Conservation (phyloP, 2,329 filamentous ascomycete species). For the Sporothrix globosa region DNA sequence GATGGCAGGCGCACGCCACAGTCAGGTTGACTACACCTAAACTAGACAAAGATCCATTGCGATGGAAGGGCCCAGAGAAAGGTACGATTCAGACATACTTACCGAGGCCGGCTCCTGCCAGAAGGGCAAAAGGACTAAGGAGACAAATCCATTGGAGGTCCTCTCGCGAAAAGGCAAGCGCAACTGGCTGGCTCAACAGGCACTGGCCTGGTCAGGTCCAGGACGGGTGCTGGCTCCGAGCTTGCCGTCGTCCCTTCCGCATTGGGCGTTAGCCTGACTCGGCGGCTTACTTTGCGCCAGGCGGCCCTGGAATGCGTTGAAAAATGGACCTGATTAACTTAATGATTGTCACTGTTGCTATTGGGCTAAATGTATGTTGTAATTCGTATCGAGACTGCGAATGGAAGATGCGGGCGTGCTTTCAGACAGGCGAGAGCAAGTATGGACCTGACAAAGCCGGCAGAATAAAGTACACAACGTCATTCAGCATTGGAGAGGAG, state of each 20-base stretch:
- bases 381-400: not conserved
- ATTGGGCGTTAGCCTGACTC: slow-evolving; percentile 25
- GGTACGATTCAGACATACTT: not conserved
- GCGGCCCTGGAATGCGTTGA: not conserved
- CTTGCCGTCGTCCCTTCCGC: slow-evolving; percentile 21
- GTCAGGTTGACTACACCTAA: not conserved
- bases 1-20: not conserved
- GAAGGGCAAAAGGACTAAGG: not conserved
- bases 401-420: not conserved
- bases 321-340: too few species aligned
- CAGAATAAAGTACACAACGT: slow-evolving; percentile 12
- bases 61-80: not conserved
- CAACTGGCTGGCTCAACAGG: not conserved
- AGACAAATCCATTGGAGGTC: not conserved
- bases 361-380: too few species aligned
- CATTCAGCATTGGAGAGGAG: not conserved
- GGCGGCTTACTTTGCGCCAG: slow-evolving; percentile 26
- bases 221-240: slow-evolving; percentile 14
- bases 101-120: slow-evolving; percentile 11
- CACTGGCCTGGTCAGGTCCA: not conserved
- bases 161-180: not conserved
- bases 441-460: not conserved
- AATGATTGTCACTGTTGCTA: too few species aligned
- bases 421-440: not conserved
- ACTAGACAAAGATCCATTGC: not conserved